A percentile compares a stretch with the other conserved stretches of the same genome.
phyloP scores from a whole-genome alignment of 805 yeast genomes.

The Ogataea philodendri region DNA sequence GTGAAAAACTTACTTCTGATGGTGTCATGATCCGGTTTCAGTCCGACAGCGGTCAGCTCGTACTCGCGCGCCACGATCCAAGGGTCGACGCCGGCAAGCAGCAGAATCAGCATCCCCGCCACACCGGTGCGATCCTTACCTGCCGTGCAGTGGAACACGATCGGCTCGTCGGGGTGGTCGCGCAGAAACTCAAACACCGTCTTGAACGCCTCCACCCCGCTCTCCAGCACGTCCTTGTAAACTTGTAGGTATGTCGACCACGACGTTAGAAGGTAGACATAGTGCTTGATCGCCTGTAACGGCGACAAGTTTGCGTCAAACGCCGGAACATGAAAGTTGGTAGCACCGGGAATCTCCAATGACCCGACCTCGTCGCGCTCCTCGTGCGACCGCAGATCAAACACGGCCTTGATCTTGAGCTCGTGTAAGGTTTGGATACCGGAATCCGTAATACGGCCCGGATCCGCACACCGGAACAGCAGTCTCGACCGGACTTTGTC shows the following conservation, averaged over 20 bases:
- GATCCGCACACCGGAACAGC: constrained; percentile 63
- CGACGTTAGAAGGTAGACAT: constrained; percentile 52
- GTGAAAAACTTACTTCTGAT: constrained; percentile 37
- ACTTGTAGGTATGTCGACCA: constrained; percentile 63
- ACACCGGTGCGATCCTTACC: constrained; percentile 88
- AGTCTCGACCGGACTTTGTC: constrained; percentile 50
- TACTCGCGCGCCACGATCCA: constrained; percentile 71
- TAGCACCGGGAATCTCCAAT: constrained; percentile 44
- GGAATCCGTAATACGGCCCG: constrained; percentile 46
- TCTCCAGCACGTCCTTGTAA: constrained; percentile 54
- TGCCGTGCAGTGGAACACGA: constrained; percentile 77
- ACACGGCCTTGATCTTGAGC: constrained; percentile 52
- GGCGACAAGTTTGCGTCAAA: constrained; percentile 62
- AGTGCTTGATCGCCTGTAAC: constrained; percentile 55
- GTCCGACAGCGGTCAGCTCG: constrained; percentile 68
- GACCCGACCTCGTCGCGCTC: constrained; percentile 51
- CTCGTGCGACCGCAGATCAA: constrained; percentile 63
- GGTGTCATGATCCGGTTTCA: constrained; percentile 46
- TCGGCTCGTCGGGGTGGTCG: constrained; percentile 49
- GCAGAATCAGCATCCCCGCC: constrained; percentile 62
- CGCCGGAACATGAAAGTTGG: constrained; percentile 55
- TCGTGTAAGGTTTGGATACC: constrained; percentile 45
- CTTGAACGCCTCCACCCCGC: constrained; percentile 48
- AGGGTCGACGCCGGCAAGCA: constrained; percentile 62
- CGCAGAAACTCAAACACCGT: constrained; percentile 53